These are phyloP conservation scores for Mycena indigotica DNA, from an alignment of 768 basidiomycete species.

Conservation along the genomic window DNA sequence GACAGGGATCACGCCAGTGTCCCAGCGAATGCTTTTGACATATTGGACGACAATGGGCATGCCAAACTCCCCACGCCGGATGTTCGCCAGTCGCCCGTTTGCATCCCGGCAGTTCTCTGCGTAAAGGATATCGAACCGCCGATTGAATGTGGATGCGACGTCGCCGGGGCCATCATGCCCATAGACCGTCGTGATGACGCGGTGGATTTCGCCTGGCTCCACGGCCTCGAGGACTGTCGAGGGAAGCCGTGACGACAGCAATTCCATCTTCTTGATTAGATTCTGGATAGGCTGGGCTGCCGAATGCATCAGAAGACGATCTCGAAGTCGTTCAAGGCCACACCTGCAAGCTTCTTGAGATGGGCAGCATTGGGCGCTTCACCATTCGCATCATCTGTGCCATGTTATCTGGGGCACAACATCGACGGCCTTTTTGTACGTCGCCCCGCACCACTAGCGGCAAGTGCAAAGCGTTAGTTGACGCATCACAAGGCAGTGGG, in stretches of 20 bases:
- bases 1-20: background rate
- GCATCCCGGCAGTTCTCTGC: constrained; percentile 16
- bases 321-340: background rate
- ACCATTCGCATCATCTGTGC: background rate
- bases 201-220: constrained; percentile 3
- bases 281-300: background rate
- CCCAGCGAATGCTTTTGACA: constrained; percentile 17
- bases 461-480: background rate
- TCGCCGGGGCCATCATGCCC: constrained; percentile 11
- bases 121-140: constrained; percentile 20
- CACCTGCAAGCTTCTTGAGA: background rate
- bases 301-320: too few relatives aligned
- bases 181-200: constrained; percentile 6
- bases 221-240: background rate
- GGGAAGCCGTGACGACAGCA: background rate
- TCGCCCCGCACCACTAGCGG: background rate
- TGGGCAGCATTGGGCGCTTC: background rate
- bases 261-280: background rate
- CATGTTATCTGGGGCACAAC: background rate
- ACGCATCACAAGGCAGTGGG: too few relatives aligned
- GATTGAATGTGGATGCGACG: constrained; percentile 17
- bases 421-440: too few relatives aligned
- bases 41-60: constrained; percentile 9
- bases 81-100: constrained; percentile 9
- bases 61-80: constrained; percentile 9